These are phyloP conservation scores for Erucastrum elatum DNA, from an alignment of 345 rosid genomes.

Conservation along the genomic window DNA sequence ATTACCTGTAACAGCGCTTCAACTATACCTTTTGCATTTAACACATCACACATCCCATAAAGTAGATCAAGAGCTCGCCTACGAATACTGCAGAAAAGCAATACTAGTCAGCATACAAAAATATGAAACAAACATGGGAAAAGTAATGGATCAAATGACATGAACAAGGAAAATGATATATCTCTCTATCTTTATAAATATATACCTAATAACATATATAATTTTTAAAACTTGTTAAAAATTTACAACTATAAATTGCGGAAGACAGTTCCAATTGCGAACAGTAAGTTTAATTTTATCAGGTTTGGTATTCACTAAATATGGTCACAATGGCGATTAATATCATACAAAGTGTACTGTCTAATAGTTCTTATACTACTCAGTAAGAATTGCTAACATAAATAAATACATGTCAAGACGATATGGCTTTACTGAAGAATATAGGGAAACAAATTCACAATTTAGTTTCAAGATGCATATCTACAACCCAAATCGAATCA, in stretches of 20 bases:
- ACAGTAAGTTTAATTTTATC: background rate
- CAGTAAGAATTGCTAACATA: conserved; percentile 3
- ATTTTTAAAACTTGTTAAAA: background rate
- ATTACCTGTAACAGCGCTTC: conserved; percentile 95
- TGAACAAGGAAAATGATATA: background rate
- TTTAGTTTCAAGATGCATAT: background rate
- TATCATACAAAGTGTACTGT: background rate
- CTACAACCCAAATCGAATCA: background rate
- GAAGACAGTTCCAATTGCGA: conserved; percentile 5
- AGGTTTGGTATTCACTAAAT: background rate
- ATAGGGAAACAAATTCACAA: background rate
- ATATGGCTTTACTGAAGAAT: background rate
- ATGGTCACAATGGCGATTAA: background rate
- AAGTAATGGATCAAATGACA: background rate
- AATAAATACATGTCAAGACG: background rate
- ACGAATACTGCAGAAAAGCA: conserved; percentile 68
- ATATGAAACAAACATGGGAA: background rate
- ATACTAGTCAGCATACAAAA: conserved; percentile 1
- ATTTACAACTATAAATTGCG: background rate
- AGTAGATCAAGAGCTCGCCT: conserved; percentile 99
- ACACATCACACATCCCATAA: conserved; percentile 97
- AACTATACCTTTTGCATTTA: conserved; percentile 98
- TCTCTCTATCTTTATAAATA: background rate
- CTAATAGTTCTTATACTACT: background rate
- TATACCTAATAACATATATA: too few relatives aligned